Conservation (phyloP, 805 yeast genomes). For the Yarrowia keelungensis region DNA sequence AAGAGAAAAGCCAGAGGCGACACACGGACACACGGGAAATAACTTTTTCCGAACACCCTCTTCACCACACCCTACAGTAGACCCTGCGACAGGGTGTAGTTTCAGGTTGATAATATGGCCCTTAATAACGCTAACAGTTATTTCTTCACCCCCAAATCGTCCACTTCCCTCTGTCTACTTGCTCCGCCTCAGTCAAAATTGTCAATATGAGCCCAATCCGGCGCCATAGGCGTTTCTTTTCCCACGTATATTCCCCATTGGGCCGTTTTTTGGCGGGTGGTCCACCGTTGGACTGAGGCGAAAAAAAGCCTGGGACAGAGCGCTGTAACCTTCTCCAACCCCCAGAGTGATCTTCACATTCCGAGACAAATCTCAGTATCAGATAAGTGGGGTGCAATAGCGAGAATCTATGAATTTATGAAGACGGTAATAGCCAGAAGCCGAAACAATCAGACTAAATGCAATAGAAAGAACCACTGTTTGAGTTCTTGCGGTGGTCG, state of each 20-base stretch:
- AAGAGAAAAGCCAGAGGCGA: not conserved
- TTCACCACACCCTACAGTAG: not conserved
- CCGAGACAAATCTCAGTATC: slow-evolving; percentile 25
- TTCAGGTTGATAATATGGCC: slow-evolving; percentile 3
- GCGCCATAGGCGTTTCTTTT: not conserved
- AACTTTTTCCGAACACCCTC: slow-evolving; percentile 2
- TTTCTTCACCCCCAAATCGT: no score
- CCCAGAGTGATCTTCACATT: slow-evolving; percentile 29
- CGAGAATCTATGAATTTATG: not conserved
- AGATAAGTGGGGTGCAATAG: slow-evolving; percentile 6
- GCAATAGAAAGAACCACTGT: no score
- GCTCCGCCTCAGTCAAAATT: not conserved
- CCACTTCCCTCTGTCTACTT: not conserved
- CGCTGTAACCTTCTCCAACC: slow-evolving; percentile 26
- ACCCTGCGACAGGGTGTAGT: slow-evolving; percentile 24
- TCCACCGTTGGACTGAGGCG: not conserved
- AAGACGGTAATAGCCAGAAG: no score
- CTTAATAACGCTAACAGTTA: no score
- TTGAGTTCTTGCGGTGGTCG: no score
- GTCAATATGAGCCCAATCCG: not conserved
- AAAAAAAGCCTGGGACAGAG: not conserved
- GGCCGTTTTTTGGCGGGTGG: not conserved
- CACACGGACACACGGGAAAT: slow-evolving; percentile 11
- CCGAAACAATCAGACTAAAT: no score
- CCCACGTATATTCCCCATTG: slow-evolving; percentile 7